These are phyloP conservation scores for Claviceps sorghi DNA, from an alignment of 2,329 filamentous ascomycete genomes.

Conservation along the genomic window DNA sequence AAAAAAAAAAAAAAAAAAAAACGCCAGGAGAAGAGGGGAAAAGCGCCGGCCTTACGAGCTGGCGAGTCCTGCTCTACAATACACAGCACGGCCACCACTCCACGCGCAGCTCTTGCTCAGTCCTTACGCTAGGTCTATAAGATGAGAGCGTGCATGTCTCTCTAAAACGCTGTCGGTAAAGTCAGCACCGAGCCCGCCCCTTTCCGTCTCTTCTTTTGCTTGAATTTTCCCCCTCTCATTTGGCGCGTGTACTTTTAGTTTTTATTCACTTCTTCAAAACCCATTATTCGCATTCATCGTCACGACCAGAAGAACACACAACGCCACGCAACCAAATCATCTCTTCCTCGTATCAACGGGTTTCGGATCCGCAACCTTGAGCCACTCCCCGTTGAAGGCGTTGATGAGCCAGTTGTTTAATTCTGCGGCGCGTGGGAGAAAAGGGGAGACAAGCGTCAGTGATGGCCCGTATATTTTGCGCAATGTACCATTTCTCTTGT, in stretches of 20 bases:
- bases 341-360: conserved; percentile 22
- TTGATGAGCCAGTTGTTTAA: conserved; percentile 86
- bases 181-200: no score
- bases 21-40: background rate
- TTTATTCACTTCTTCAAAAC: background rate
- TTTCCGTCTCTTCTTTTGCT: background rate
- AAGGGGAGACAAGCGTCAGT: background rate
- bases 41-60: background rate
- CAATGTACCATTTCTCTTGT: no score
- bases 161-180: no score
- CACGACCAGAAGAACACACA: background rate
- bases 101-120: background rate
- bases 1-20: background rate
- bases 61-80: background rate
- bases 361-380: conserved; percentile 40
- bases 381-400: conserved; percentile 94
- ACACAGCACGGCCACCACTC: background rate
- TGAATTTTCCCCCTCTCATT: background rate
- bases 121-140: background rate
- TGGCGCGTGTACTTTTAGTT: background rate
- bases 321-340: background rate
- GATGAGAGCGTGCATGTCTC: background rate
- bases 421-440: conserved; percentile 31
- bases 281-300: background rate
- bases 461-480: no score